These are phyloP conservation scores for Solanum lycopersicoides DNA, from an alignment of 257 asterid species.

Conservation along the genomic window DNA sequence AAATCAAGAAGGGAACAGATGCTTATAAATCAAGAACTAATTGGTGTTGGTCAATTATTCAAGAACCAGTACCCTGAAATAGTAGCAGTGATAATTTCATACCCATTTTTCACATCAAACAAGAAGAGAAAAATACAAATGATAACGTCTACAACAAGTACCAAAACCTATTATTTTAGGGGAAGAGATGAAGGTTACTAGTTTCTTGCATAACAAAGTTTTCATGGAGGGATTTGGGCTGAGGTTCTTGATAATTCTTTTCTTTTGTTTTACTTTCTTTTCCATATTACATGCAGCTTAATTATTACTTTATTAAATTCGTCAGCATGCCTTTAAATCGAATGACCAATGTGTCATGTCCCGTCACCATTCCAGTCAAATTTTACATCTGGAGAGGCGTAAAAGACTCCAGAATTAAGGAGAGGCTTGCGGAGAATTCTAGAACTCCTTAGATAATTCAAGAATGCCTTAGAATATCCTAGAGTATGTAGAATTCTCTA, in stretches of 20 bases:
- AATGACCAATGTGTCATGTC: background rate
- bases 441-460: too few species aligned
- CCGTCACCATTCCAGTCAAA: too few species aligned
- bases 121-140: background rate
- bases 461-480: too few species aligned
- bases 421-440: too few species aligned
- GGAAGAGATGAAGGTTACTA: background rate
- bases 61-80: background rate
- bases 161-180: background rate
- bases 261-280: background rate
- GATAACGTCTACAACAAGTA: background rate
- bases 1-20: too few species aligned
- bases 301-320: background rate
- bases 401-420: too few species aligned
- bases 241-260: background rate
- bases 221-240: background rate
- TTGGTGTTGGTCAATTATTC: too few species aligned
- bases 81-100: background rate
- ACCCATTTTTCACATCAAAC: too few species aligned
- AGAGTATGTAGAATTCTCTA: too few species aligned
- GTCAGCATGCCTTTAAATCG: background rate
- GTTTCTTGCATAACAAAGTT: background rate
- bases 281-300: background rate
- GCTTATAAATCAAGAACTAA: too few species aligned
- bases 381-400: too few species aligned